Evolutionary conservation across 148 eudicot genomes (phyloP).

Genomic region (Pouteria glomerata): DNA sequence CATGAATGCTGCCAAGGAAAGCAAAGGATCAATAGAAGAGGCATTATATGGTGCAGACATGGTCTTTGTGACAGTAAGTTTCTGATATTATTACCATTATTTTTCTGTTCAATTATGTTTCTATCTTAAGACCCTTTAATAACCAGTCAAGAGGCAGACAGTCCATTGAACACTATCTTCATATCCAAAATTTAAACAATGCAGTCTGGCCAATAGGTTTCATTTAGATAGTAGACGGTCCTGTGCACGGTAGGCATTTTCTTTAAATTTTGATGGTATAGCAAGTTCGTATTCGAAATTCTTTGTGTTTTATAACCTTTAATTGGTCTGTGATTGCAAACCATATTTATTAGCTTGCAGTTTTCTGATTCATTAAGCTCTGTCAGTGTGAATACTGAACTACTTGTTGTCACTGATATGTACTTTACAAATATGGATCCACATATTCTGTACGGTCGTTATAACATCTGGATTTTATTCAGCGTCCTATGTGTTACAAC

Average conservation of each 20-base stretch:
- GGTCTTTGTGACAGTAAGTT: constrained; percentile 95
- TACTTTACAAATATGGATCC: background rate
- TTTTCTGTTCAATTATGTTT: background rate
- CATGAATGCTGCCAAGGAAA: constrained; percentile 93
- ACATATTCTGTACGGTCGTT: background rate
- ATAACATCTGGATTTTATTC: background rate
- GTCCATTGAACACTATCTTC: background rate
- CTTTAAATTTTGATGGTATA: background rate
- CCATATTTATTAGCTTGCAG: background rate
- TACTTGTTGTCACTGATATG: background rate
- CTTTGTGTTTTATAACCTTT: background rate
- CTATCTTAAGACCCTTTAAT: background rate
- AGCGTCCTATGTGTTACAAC: background rate
- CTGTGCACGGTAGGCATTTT: no score
- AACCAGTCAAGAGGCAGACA: background rate
- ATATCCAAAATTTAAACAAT: background rate
- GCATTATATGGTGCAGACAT: constrained; percentile 92
- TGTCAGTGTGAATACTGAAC: background rate
- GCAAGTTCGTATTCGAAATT: background rate
- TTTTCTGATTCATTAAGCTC: background rate
- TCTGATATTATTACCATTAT: constrained; percentile 2
- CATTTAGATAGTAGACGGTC: background rate
- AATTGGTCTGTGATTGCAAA: background rate
- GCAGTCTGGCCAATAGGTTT: background rate
- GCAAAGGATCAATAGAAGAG: constrained; percentile 72